A percentile compares a stretch with the other conserved stretches of the same genome.
phyloP scores from a whole-genome alignment of 1,139 yeast species.

The Nakaseomyces sp. region DNA sequence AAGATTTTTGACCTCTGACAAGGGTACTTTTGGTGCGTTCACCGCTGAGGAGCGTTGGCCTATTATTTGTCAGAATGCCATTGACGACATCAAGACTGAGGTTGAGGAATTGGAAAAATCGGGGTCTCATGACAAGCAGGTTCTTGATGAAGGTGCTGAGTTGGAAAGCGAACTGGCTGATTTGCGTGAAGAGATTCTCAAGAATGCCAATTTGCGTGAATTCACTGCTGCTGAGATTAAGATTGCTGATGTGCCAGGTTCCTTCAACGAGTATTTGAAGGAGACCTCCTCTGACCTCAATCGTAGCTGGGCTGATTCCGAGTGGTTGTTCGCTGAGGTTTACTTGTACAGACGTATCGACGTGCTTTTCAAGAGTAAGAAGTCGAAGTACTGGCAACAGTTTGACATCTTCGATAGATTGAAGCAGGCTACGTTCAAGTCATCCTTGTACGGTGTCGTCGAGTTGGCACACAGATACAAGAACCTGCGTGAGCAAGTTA shows the following conservation, averaged over 20 bases:
- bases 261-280: constrained; percentile 43
- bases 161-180: constrained; percentile 24
- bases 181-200: constrained; percentile 32
- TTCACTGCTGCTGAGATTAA: constrained; percentile 39
- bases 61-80: constrained; percentile 57
- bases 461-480: constrained; percentile 71
- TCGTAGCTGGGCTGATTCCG: constrained; percentile 72
- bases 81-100: constrained; percentile 45
- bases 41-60: constrained; percentile 88
- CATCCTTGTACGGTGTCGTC: constrained; percentile 68
- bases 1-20: constrained; percentile 34
- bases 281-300: constrained; percentile 25
- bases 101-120: constrained; percentile 28
- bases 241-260: constrained; percentile 38
- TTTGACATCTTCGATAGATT: constrained; percentile 60
- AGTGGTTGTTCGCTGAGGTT: constrained; percentile 88
- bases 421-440: constrained; percentile 65
- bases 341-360: constrained; percentile 66
- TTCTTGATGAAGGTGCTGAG: constrained; percentile 20
- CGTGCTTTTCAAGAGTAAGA: constrained; percentile 33
- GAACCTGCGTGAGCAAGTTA: constrained; percentile 33
- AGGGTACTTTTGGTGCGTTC: constrained; percentile 68
- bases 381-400: constrained; percentile 34
- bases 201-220: constrained; percentile 32
- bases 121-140: constrained; percentile 11